Percentiles rank a stretch among this genome's conserved stretches.
phyloP scores from a whole-genome alignment of 495 filamentous ascomycete species.

The Pyrenopolyporus hunteri region DNA sequence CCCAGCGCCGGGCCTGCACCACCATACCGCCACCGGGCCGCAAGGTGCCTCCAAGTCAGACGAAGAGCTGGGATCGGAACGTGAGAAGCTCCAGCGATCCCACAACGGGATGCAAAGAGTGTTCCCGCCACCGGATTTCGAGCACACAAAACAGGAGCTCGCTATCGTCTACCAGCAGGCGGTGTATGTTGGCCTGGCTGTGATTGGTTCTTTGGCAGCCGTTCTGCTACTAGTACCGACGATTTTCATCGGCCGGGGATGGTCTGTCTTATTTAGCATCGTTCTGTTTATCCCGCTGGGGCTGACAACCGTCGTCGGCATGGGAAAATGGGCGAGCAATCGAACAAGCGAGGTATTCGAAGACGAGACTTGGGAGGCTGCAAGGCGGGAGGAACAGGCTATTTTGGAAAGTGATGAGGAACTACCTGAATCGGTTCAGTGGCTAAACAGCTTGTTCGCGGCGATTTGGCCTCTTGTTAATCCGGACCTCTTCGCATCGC shows the following conservation, averaged over 20 bases:
- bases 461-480: constrained; percentile 74
- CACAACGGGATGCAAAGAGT: constrained; percentile 59
- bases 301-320: constrained; percentile 45
- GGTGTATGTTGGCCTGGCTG: constrained; percentile 49
- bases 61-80: constrained; percentile 53
- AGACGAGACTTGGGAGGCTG: constrained; percentile 67
- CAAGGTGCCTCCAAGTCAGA: constrained; percentile 54
- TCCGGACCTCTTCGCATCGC: constrained; percentile 67
- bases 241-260: constrained; percentile 67
- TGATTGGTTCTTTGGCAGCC: constrained; percentile 40
- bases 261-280: constrained; percentile 32
- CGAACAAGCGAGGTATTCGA: constrained; percentile 62
- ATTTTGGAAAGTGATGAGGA: constrained; percentile 44
- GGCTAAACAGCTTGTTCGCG: constrained; percentile 68
- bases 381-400: constrained; percentile 53
- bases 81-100: constrained; percentile 51
- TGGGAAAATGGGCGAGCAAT: constrained; percentile 60
- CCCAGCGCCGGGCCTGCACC: constrained; percentile 50
- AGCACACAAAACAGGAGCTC: constrained; percentile 55
- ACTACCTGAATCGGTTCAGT: constrained; percentile 65
- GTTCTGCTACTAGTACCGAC: constrained; percentile 65
- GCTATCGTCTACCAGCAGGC: constrained; percentile 53
- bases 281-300: constrained; percentile 35
- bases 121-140: constrained; percentile 68
- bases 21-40: constrained; percentile 54